These are phyloP conservation scores for Arachis monticola DNA, from an alignment of 331 rosid species.

Conservation along the genomic window DNA sequence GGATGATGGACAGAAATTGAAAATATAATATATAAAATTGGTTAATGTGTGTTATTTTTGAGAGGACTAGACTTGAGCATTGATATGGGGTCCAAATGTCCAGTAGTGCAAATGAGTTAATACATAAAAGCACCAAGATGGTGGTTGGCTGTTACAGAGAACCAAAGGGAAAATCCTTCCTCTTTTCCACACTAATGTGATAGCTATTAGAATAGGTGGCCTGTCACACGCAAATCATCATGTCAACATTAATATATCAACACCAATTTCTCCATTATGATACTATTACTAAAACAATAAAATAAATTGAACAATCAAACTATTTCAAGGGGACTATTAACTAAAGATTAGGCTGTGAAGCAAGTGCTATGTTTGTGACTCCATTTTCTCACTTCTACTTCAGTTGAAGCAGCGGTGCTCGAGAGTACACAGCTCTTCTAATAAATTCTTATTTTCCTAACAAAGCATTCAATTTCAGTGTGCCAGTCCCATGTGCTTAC, in stretches of 20 bases:
- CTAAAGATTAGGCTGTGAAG: neutral
- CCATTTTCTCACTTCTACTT: conserved; percentile 24
- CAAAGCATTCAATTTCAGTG: conserved; percentile 30
- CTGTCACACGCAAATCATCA: conserved; percentile 44
- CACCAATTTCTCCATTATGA: conserved; percentile 21
- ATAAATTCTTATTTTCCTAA: conserved; percentile 18
- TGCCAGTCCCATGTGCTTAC: neutral
- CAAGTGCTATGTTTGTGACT: conserved; percentile 9
- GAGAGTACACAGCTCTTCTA: neutral
- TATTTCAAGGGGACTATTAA: neutral
- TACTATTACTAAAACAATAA: too few species aligned
- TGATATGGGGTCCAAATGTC: conserved; percentile 40
- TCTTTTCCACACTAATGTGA: conserved; percentile 39
- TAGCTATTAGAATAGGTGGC: conserved; percentile 35
- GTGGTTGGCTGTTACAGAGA: conserved; percentile 43
- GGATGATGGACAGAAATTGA: conserved; percentile 19
- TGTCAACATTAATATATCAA: conserved; percentile 26
- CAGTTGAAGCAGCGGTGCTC: neutral
- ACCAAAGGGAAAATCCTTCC: conserved; percentile 33
- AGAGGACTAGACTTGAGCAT: conserved; percentile 26
- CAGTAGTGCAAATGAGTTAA: conserved; percentile 32
- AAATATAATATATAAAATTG: conserved; percentile 26
- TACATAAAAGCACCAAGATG: conserved; percentile 41
- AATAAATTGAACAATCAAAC: neutral
- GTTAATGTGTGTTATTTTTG: conserved; percentile 11